Base-by-base conservation (phyloP, 106 monocot species). In the Allium fistulosum region DNA sequence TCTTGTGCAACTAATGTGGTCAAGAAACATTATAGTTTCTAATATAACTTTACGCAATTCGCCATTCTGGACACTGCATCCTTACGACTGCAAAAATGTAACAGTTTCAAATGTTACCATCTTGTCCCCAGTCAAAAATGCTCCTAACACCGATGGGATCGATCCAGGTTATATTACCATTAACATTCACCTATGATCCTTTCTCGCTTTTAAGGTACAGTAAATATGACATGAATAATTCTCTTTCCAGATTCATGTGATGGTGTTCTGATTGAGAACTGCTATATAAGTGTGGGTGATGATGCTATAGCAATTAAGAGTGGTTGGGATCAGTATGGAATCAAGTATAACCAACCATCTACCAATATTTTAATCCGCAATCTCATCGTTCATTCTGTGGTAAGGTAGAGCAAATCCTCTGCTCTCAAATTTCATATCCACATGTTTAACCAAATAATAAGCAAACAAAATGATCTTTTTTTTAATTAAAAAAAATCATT, bases 251-350 rank as follows among this genome's bases (percentile, higher is more conserved):
- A 94, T 80, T 94, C 94, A 53, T 94, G 90, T 68, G 49, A 83
- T 69, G 80, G 81, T 75, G 57, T 95, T 80, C 51, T 87, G 58
- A 91, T 95, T 66, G 90, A 95, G 73, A 88, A 95, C 53, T 95
- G 91, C 61, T 95, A 90, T 77, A 91, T 91, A 76, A 78, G 66
- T 16, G 86, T 86, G 9, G 90, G 86, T 7, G 86, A 86, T 81
- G 90, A 90, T 72, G 90, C 79, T 52, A 86, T 90, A 73, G 90
- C 86, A 18, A 90, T 83, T 65, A 90, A 90, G 77, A 90, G 90
- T 53, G 83, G 90, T 46, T 86, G 90, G 90, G 86, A 90, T 76
- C 90, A 90, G 62, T 90, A 90, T 81, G 86, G 90, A 47, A 84
- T 81, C 37, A 67, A 70, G 52, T 90, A 90, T 70, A 76, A 62